Percentiles rank a stretch among this genome's conserved stretches.
Evolutionary conservation across 2,329 filamentous ascomycete genomes (phyloP).

Genomic region (Orbilia brochopaga): DNA sequence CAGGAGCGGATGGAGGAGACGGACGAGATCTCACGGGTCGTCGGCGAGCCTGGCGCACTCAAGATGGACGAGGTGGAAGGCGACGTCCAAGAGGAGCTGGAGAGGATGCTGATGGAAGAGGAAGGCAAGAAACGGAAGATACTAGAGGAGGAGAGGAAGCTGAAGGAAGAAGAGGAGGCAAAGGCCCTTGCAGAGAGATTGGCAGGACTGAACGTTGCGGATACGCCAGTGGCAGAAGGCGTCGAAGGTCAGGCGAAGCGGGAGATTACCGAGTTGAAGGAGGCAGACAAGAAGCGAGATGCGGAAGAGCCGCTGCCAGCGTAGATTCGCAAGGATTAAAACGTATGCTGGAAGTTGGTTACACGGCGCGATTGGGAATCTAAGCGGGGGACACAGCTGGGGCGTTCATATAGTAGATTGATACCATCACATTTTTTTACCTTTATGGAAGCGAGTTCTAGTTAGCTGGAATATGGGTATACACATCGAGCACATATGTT

Average conservation of each 20-base stretch:
- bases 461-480: background rate
- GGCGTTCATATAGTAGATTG: background rate
- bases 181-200: slow-evolving; percentile 60
- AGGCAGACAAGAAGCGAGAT: slow-evolving; percentile 36
- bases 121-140: slow-evolving; percentile 61
- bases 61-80: slow-evolving; percentile 69
- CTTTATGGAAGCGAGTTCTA: background rate
- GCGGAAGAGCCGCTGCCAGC: slow-evolving; percentile 53
- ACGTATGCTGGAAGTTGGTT: background rate
- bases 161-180: slow-evolving; percentile 60
- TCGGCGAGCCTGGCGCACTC: slow-evolving; percentile 68
- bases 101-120: slow-evolving; percentile 71
- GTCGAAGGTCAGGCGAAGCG: slow-evolving; percentile 53
- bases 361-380: slow-evolving; percentile 2
- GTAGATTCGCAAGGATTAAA: slow-evolving; percentile 7
- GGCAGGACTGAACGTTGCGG: slow-evolving; percentile 46
- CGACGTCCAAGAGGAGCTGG: slow-evolving; percentile 87
- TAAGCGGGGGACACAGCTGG: background rate
- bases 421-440: background rate
- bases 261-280: slow-evolving; percentile 31
- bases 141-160: slow-evolving; percentile 56
- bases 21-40: slow-evolving; percentile 79
- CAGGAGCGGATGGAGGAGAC: slow-evolving; percentile 79
- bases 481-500: background rate
- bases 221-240: slow-evolving; percentile 51